Evolutionary conservation across 805 yeast genomes (phyloP).

Genomic region (Vanderwaltozyma tropicalis): DNA sequence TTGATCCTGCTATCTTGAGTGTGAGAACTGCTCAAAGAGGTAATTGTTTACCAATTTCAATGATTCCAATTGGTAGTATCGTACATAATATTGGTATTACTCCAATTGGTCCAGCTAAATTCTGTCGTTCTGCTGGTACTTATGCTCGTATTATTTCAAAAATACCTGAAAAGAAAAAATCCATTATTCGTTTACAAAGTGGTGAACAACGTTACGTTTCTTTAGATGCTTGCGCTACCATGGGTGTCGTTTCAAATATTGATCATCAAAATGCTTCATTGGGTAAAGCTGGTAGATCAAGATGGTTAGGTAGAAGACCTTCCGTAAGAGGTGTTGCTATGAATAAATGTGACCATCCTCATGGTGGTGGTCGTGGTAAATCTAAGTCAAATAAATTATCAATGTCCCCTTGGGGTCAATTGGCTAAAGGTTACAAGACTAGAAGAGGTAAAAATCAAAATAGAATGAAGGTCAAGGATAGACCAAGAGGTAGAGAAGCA

Average conservation of each 20-base stretch:
- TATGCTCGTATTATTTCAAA: conserved; percentile 82
- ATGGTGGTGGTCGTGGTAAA: conserved; percentile 99
- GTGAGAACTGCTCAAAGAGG: conserved; percentile 86
- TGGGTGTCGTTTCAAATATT: conserved; percentile 85
- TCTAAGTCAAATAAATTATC: conserved; percentile 92
- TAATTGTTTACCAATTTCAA: conserved; percentile 81
- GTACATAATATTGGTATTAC: conserved; percentile 80
- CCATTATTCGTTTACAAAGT: conserved; percentile 70
- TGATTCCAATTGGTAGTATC: conserved; percentile 92
- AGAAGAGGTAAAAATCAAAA: conserved; percentile 83
- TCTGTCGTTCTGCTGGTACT: conserved; percentile 91
- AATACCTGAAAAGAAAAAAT: conserved; percentile 56
- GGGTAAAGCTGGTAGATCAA: conserved; percentile 95
- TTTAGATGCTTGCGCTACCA: conserved; percentile 80
- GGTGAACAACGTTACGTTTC: conserved; percentile 92
- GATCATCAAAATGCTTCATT: conserved; percentile 81
- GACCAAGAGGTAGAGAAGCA: conserved; percentile 64
- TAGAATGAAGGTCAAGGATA: conserved; percentile 76
- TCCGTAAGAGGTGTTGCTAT: conserved; percentile 95
- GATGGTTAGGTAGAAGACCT: conserved; percentile 90
- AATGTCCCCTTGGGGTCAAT: conserved; percentile 91
- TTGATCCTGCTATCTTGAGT: conserved; percentile 84
- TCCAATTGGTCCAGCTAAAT: conserved; percentile 68
- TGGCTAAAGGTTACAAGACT: conserved; percentile 89
- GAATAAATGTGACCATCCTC: conserved; percentile 97